phyloP scores from a whole-genome alignment of 495 filamentous ascomycete species.

The Penicillium malachiteum region DNA sequence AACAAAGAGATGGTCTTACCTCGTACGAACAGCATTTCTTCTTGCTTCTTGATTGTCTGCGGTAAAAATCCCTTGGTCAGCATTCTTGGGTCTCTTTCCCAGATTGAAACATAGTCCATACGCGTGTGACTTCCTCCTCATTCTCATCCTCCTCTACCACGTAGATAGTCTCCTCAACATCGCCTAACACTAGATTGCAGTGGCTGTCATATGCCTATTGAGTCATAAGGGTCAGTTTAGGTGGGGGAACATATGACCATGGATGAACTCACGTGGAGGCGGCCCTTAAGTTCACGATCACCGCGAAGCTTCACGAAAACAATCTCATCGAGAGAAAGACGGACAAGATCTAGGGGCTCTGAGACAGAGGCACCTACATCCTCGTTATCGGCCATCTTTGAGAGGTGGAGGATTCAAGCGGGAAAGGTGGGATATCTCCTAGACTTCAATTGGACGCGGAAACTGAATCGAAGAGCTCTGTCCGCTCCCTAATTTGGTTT shows the following conservation, averaged over 20 bases:
- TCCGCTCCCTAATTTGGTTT: slow-evolving; percentile 17
- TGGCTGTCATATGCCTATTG: slow-evolving; percentile 93
- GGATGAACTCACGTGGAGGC: slow-evolving; percentile 72
- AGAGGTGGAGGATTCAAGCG: neutral
- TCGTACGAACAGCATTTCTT: slow-evolving; percentile 99
- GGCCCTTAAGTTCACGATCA: slow-evolving; percentile 91
- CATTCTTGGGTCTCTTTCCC: neutral
- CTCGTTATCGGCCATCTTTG: slow-evolving; percentile 66
- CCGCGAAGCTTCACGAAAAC: slow-evolving; percentile 97
- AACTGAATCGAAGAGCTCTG: slow-evolving; percentile 13
- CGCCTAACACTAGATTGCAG: slow-evolving; percentile 96
- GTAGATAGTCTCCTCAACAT: slow-evolving; percentile 97
- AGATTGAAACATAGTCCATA: slow-evolving; percentile 36
- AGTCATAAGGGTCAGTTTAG: slow-evolving; percentile 17
- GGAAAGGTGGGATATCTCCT: neutral
- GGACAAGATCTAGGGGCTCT: slow-evolving; percentile 92
- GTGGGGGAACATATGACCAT: neutral
- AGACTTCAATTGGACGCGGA: neutral
- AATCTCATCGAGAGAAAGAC: slow-evolving; percentile 87
- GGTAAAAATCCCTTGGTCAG: slow-evolving; percentile 13
- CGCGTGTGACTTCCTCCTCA: slow-evolving; percentile 67
- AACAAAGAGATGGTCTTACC: slow-evolving; percentile 51
- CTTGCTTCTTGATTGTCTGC: slow-evolving; percentile 91
- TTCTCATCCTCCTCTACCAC: slow-evolving; percentile 81
- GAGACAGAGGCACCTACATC: slow-evolving; percentile 66